phyloP scores from a whole-genome alignment of 345 rosid genomes.

The Heritiera littoralis region DNA sequence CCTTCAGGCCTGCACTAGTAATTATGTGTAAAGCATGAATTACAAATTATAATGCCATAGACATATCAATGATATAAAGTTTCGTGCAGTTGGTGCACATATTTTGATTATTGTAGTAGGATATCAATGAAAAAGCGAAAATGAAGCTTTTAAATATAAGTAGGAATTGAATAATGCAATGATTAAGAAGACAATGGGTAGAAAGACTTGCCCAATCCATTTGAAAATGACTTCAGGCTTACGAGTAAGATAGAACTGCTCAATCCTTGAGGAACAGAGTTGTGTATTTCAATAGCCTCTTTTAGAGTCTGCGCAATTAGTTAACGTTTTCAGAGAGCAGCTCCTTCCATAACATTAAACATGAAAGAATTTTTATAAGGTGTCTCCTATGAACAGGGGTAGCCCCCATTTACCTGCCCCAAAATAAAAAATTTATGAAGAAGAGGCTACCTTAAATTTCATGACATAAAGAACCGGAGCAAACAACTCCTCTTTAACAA shows the following conservation, averaged over 20 bases:
- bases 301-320: slow-evolving; percentile 55
- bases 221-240: slow-evolving; percentile 75
- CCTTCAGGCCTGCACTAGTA: slow-evolving; percentile 67
- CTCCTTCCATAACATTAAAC: background rate
- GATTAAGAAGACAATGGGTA: background rate
- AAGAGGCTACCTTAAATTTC: slow-evolving; percentile 73
- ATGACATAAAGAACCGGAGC: slow-evolving; percentile 88
- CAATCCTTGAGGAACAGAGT: slow-evolving; percentile 93
- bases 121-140: background rate
- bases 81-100: background rate
- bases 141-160: background rate
- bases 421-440: background rate
- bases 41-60: background rate
- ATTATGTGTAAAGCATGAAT: background rate
- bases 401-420: background rate
- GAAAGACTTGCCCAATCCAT: slow-evolving; percentile 75
- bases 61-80: background rate
- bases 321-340: slow-evolving; percentile 12
- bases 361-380: background rate
- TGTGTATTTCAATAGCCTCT: slow-evolving; percentile 89
- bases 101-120: background rate
- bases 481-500: slow-evolving; percentile 90
- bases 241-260: slow-evolving; percentile 91
- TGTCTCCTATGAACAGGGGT: no score
- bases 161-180: background rate